Evolutionary conservation across 106 monocot genomes (phyloP).

Genomic region (Dendrobium nobile): DNA sequence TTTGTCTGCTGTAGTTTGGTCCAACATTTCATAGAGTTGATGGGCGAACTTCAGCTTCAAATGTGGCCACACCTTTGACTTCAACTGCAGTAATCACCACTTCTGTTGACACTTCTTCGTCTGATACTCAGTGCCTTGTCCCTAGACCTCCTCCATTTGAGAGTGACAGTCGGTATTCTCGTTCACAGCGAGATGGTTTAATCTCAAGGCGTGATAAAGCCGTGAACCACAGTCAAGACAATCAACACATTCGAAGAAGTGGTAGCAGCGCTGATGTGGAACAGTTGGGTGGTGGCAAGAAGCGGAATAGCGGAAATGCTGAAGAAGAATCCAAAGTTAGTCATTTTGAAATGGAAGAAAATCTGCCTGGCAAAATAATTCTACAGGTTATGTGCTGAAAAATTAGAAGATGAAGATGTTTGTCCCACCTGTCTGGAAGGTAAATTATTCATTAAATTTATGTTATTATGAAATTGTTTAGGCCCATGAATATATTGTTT

Average conservation of each 20-base stretch:
- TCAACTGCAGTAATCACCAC: constrained; percentile 22
- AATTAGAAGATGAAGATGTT: not conserved
- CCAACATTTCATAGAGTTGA: constrained; percentile 74
- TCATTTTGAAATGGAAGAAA: constrained; percentile 37
- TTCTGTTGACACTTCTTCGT: constrained; percentile 35
- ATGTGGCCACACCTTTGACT: constrained; percentile 41
- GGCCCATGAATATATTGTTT: too few relatives aligned
- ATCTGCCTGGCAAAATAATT: constrained; percentile 31
- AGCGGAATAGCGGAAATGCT: constrained; percentile 33
- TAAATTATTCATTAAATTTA: not conserved
- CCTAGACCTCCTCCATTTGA: constrained; percentile 57
- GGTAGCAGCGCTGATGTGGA: constrained; percentile 49
- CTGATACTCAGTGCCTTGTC: constrained; percentile 59
- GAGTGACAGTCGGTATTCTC: constrained; percentile 40
- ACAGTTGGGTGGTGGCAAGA: constrained; percentile 36
- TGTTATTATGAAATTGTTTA: not conserved
- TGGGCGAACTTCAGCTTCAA: constrained; percentile 17
- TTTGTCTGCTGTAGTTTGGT: constrained; percentile 26
- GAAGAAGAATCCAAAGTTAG: constrained; percentile 23
- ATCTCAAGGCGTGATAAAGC: constrained; percentile 69
- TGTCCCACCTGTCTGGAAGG: not conserved
- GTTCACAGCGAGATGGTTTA: constrained; percentile 55
- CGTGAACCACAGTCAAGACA: constrained; percentile 38
- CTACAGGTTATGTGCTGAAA: constrained; percentile 23
- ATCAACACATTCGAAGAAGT: constrained; percentile 35